These are phyloP conservation scores for Diddensiella transvaalensis DNA, from an alignment of 805 yeast species.

Conservation along the genomic window DNA sequence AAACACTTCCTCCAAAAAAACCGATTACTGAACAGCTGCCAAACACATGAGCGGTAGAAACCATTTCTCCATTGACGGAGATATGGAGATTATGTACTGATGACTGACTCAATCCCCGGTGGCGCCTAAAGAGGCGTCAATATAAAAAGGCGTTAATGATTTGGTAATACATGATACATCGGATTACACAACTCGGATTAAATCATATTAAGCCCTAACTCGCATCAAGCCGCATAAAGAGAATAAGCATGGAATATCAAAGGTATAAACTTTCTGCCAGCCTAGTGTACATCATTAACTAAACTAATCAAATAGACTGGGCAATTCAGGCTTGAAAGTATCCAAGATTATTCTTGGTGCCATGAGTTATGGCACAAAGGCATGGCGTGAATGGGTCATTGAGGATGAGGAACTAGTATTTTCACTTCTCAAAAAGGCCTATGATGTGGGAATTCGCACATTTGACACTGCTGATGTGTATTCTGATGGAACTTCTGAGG, in stretches of 20 bases:
- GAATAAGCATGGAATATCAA: not conserved
- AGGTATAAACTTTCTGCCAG: not conserved
- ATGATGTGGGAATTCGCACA: constrained; percentile 45
- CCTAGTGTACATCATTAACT: not conserved
- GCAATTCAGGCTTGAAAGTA: constrained; percentile 39
- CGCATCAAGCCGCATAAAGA: no score
- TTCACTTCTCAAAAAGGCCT: constrained; percentile 42
- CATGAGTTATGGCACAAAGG: constrained; percentile 33
- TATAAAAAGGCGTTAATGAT: no score
- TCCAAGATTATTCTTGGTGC: constrained; percentile 40
- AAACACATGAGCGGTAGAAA: no score
- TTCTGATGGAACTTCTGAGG: constrained; percentile 47
- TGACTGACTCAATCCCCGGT: no score
- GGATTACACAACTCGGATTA: no score
- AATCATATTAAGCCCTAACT: no score
- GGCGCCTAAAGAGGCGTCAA: no score
- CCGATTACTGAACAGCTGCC: no score
- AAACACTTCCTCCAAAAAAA: no score
- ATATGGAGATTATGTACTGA: no score
- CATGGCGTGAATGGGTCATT: constrained; percentile 42
- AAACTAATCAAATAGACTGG: constrained; percentile 17
- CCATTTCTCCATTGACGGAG: no score
- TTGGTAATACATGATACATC: no score
- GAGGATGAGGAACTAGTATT: constrained; percentile 40
- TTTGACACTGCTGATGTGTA: constrained; percentile 45